Percentiles rank a stretch among this genome's conserved stretches.
These are phyloP conservation scores for Phytophthora macrochlamydospora DNA, from an alignment of 352 stramenopile species.

Conservation along the genomic window DNA sequence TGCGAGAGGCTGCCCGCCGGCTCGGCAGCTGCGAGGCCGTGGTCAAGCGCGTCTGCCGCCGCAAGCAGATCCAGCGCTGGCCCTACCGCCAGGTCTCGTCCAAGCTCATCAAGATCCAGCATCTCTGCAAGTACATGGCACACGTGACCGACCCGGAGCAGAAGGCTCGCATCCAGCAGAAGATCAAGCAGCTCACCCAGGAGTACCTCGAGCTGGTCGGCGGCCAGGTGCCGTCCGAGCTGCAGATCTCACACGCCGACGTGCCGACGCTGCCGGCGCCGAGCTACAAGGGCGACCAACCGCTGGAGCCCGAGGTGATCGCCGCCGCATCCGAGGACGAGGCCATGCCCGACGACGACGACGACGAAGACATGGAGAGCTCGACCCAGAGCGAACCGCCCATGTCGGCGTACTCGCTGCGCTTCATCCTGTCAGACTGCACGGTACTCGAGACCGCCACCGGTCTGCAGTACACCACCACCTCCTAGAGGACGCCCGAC, in stretches of 20 bases:
- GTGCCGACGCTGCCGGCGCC: conserved; percentile 57
- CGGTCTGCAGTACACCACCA: conserved; percentile 57
- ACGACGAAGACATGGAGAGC: conserved; percentile 50
- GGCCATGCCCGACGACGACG: conserved; percentile 45
- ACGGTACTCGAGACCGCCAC: conserved; percentile 76
- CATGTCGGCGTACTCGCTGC: conserved; percentile 81
- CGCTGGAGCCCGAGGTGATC: conserved; percentile 61
- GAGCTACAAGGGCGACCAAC: conserved; percentile 41
- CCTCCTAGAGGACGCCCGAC: conserved; percentile 23
- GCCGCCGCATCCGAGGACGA: conserved; percentile 59
- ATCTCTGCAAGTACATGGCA: conserved; percentile 86
- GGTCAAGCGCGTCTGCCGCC: conserved; percentile 84
- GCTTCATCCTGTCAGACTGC: conserved; percentile 80
- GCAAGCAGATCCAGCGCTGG: conserved; percentile 82
- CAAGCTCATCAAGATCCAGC: conserved; percentile 88
- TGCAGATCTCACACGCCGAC: conserved; percentile 63
- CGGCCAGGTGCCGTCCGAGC: conserved; percentile 72
- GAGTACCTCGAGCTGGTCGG: conserved; percentile 82
- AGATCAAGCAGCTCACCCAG: conserved; percentile 81
- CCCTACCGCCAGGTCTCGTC: conserved; percentile 86
- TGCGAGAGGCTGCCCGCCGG: conserved; percentile 72
- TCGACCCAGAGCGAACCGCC: conserved; percentile 24
- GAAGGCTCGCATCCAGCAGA: conserved; percentile 72
- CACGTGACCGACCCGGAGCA: conserved; percentile 76
- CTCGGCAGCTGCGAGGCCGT: conserved; percentile 82